Base-by-base conservation (phyloP, 2,329 filamentous ascomycete species). In the Gnomoniopsis smithogilvyi region DNA sequence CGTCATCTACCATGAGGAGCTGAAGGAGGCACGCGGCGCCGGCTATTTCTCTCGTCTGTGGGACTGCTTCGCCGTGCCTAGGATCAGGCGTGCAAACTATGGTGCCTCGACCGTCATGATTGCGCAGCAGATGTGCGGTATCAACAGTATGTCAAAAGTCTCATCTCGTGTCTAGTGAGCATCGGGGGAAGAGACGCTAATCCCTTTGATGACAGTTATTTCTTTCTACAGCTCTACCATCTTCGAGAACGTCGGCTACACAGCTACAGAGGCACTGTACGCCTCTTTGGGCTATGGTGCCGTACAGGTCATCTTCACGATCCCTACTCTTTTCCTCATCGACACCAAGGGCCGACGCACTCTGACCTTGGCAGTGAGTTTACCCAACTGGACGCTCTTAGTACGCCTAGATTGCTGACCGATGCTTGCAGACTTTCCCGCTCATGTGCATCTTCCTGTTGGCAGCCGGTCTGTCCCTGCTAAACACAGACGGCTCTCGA, bases 101-200 rank as follows among this genome's bases (percentile, higher is more conserved):
- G 91, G 91, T 6, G 89, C 90, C 1, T 90, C 87, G 64, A 85
- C 86, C 1, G 90, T 94, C 64, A 96, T 96, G 91, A 86, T 90
- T 66, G 86, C 85, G 0, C 87, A 90, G 71, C 86, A 90, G 50
- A 62, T 62, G 60, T 62, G 60, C 47, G 82, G 73, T 54, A 81
- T 89, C 71, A 90, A 91, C 68, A 89, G 59, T 61, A 19, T 48
- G 59, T 61, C 11, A 2, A 4, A 30, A 4, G 24, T 21, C 24
- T 11, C 4, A 24, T 24, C 21, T 2, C 50, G 8, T 2, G 6
- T 34, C 17, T n/a, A n/a, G 26, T 7, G 11, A 24, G 34, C 26
- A 8, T 22, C 43, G 19, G 8, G 26, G 17, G 4, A 12, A 50
- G 17, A 15, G 8, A 19, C 21, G 47, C 24, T 61, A 33, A 59